Base-by-base conservation (phyloP, 805 yeast species). In the Nakazawaea wickerhamii region DNA sequence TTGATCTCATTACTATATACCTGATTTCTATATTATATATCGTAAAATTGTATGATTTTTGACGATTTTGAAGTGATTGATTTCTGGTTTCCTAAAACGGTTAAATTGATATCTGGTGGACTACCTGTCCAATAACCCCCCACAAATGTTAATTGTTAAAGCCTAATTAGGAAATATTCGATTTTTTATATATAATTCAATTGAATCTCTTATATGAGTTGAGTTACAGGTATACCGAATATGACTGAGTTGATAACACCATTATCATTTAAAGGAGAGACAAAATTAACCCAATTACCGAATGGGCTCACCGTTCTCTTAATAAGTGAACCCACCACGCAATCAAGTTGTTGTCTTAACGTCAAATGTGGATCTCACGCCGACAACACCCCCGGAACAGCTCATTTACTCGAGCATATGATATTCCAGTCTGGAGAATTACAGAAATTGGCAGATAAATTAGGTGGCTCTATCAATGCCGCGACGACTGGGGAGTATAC, bases 371-470 rank as follows among this genome's bases (percentile, higher is more conserved):
- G 99, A 7, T 80, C 95, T 2, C 81, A 79, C 53, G 70, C 79
- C 36, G 97, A 91, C 50, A 71, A 70, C 4, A 51, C 83, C 1
- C 79, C 79, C 0, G 99, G 99, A 0, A 55, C 91, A 28, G 98
- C 98, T 0, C 99, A 91, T 64, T 72, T 87, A 45, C 83, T 95
- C 52, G 96, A 88, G 55, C 96, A 88, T 58, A 68, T 84, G 70
- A 43, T 80, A 2, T 61, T 76, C 26, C 67, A 70, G n/a, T n/a
- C n/a, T n/a, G n/a, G n/a, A n/a, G n/a, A n/a, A n/a, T 76, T 75
- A 47, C 71, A 71, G 38, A 69, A 70, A 22, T 41, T 58, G 5
- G 52, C 82, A 1, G 50, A 67, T 0, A 55, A 66, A 22, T 57
- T 67, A 28, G 81, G 83, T 15, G 93, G 93, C 1, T 49, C 63